Evolutionary conservation across 2,329 filamentous ascomycete genomes (phyloP).

Genomic region (Aspergillus fumigatus): DNA sequence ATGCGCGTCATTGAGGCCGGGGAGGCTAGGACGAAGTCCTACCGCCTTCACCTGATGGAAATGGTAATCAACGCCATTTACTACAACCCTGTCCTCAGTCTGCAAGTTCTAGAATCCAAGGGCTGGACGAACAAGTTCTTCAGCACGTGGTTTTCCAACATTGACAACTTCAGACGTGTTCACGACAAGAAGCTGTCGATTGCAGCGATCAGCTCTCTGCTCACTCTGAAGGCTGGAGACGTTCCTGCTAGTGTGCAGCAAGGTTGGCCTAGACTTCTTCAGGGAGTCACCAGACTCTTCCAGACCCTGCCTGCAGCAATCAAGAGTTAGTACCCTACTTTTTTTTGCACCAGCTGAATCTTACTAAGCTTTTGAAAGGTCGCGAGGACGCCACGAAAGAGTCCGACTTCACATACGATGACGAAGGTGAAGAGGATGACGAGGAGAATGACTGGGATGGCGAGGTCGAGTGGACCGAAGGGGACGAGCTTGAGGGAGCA

Average conservation of each 20-base stretch:
- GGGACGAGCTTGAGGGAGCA: constrained; percentile 59
- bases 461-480: constrained; percentile 64
- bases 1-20: constrained; percentile 72
- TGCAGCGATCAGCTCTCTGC: constrained; percentile 80
- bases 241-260: constrained; percentile 90
- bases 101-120: constrained; percentile 84
- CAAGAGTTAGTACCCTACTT: constrained; percentile 59
- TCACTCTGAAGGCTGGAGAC: constrained; percentile 73
- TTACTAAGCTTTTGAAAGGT: constrained; percentile 47
- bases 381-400: constrained; percentile 88
- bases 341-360: not conserved
- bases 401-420: constrained; percentile 73
- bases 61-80: constrained; percentile 98
- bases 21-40: constrained; percentile 84
- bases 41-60: constrained; percentile 95
- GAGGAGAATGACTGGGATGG: constrained; percentile 80
- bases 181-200: constrained; percentile 99
- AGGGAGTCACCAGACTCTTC: constrained; percentile 86
- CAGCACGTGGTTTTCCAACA: constrained; percentile 95
- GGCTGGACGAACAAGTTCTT: constrained; percentile 99
- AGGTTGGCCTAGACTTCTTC: constrained; percentile 88
- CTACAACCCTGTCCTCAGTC: constrained; percentile 83
- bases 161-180: constrained; percentile 86
- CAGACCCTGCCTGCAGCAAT: constrained; percentile 81
- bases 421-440: constrained; percentile 69